phyloP scores from a whole-genome alignment of 2,329 filamentous ascomycete species.

The Cladophialophora exuberans region DNA sequence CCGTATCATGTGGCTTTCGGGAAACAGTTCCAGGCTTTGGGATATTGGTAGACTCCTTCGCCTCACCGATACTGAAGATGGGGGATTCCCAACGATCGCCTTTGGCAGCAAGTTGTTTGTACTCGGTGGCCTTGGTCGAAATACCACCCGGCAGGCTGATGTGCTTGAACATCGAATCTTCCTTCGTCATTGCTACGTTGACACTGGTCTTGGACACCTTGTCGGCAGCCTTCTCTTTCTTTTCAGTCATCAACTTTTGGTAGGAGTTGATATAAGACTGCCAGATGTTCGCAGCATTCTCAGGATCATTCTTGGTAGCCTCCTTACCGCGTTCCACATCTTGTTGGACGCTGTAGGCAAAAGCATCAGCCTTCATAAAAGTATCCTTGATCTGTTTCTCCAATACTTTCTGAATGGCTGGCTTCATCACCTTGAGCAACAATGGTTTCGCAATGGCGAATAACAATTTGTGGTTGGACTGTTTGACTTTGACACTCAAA shows the following conservation, averaged over 20 bases:
- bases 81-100: slow-evolving; percentile 94
- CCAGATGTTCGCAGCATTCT: slow-evolving; percentile 81
- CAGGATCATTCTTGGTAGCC: slow-evolving; percentile 69
- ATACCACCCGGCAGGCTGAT: slow-evolving; percentile 86
- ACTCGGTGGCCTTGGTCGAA: slow-evolving; percentile 91
- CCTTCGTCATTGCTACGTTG: slow-evolving; percentile 81
- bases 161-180: slow-evolving; percentile 90
- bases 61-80: slow-evolving; percentile 84
- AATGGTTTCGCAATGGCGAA: slow-evolving; percentile 87
- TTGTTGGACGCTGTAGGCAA: slow-evolving; percentile 76
- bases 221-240: slow-evolving; percentile 75
- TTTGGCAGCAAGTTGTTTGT: slow-evolving; percentile 82
- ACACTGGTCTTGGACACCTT: slow-evolving; percentile 68
- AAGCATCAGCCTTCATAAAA: slow-evolving; percentile 72
- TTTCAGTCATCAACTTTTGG: slow-evolving; percentile 73
- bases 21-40: slow-evolving; percentile 60
- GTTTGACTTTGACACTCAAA: slow-evolving; percentile 85
- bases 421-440: slow-evolving; percentile 79
- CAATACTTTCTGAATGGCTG: slow-evolving; percentile 81
- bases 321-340: slow-evolving; percentile 76
- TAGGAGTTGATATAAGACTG: slow-evolving; percentile 77
- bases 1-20: slow-evolving; percentile 61
- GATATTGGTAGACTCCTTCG: slow-evolving; percentile 71
- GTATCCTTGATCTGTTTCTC: slow-evolving; percentile 88
- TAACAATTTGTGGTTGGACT: slow-evolving; percentile 92